A percentile compares a stretch with the other conserved stretches of the same genome.
Conservation (phyloP, 768 basidiomycete genomes). For the Sporobolomyces phaffii region DNA sequence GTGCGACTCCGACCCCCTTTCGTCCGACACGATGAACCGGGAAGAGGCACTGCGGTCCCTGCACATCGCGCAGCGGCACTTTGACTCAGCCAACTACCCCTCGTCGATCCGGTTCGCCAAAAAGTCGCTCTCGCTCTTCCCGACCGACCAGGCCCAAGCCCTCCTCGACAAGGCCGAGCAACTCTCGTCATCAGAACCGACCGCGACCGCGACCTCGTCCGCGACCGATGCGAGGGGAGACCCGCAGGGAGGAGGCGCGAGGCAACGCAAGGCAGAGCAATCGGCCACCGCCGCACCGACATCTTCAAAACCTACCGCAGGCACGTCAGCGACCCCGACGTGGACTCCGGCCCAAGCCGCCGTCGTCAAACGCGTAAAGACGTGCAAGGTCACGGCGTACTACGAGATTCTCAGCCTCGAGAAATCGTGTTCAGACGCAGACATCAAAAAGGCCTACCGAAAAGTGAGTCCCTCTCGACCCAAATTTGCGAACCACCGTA, state of each 20-base stretch:
- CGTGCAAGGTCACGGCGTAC: constrained; percentile 82
- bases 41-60: constrained; percentile 52
- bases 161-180: constrained; percentile 56
- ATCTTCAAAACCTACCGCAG: not conserved
- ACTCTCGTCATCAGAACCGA: not conserved
- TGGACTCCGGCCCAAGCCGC: constrained; percentile 68
- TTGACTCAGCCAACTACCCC: constrained; percentile 62
- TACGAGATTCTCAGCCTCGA: constrained; percentile 82
- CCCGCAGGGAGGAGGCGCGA: constrained; percentile 51
- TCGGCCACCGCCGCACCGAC: not conserved
- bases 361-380: constrained; percentile 75
- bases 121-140: constrained; percentile 76
- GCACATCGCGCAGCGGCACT: constrained; percentile 67
- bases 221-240: constrained; percentile 47
- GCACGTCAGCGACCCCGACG: not conserved
- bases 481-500: no score
- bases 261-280: constrained; percentile 1
- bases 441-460: constrained; percentile 90
- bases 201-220: not conserved
- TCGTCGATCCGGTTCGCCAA: constrained; percentile 81
- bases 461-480: constrained; percentile 78
- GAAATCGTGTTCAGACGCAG: constrained; percentile 71
- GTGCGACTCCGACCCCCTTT: not conserved
- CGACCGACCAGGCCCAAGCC: constrained; percentile 66
- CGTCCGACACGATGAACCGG: constrained; percentile 7